Evolutionary conservation across 2,329 filamentous ascomycete species (phyloP), one percentile per base, ranked within the genome.

Genomic region (Aspergillus ochraceoroseus): DNA sequence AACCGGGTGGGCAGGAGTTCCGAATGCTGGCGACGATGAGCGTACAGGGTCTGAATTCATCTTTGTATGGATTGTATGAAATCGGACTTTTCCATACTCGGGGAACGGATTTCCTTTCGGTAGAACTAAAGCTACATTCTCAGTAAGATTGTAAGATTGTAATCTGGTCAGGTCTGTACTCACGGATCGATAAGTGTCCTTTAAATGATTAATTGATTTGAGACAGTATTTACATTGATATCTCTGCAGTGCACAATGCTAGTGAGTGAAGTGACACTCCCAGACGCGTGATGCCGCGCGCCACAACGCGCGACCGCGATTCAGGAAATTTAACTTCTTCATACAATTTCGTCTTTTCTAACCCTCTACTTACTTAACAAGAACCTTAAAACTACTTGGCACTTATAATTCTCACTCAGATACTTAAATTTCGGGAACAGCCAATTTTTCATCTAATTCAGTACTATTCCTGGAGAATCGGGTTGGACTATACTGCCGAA

Each of bases 21-120:
- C 87, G 66, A 95, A 95, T 27, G 84, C 87, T 6, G 89, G 87
- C 13, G 88, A 95, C 0, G 88, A 94, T 0, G 89, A 95, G 3
- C 87, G 87, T 46, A 92, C 80, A 28, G 77, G 75, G 35, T 84
- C 80, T 23, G 55, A 44, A 20, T 56, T 54, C 56, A 58, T 50
- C 33, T 50, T 51, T 47, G 28, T 13, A 31, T 30, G 27, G 4
- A 32, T n/a, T n/a, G n/a, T n/a, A n/a, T n/a, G 12, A 4, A 32
- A 20, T 19, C 14, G 20, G 13, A 17, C 11, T 19, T 20, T 13
- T 14, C 11, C 12, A 31, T 30, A 5, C 22, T 27, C 18, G n/a
- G 13, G n/a, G 22, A 22, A 15, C 19, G 7, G 13, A n/a, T 17
- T n/a, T n/a, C n/a, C n/a, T n/a, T n/a, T n/a, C n/a, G n/a, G n/a